Evolutionary conservation across 208 protist genomes (phyloP), one percentile per base, ranked within the genome.

Genomic region (Leishmania aethiopica): DNA sequence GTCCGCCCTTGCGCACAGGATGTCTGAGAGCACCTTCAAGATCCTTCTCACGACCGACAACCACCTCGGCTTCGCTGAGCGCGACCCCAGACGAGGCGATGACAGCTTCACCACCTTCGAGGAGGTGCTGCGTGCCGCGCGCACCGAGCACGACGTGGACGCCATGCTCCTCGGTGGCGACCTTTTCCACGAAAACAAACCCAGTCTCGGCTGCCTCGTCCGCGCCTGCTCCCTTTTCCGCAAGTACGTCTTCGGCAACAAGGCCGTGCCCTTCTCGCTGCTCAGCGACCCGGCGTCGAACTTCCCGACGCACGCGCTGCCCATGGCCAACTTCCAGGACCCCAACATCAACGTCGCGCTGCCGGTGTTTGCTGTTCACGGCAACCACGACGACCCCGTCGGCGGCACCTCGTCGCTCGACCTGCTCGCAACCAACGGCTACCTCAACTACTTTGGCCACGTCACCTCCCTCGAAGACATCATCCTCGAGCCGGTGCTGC

Each of bases 401-500:
- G 99, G 99, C 7, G 98, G 98, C 73, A 92, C 92, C 79, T 96
- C 93, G 51, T 87, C 99, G 28, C 80, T 99, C 6, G 99, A 99
- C 88, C 77, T 99, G 2, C 88, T 99, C 32, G 88, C 94, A 40
- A 93, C 93, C 11, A 92, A 88, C 45, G 97, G 98, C 60, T 91
- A 99, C 53, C 85, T 99, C 32, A 99, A 99, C 85, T 99, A 99
- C 89, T 99, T 99, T 94, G 99, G 99, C 55, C 98, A 99, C 70
- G 88, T 89, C 17, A 72, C 94, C 8, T 96, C 92, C 19, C 83
- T 99, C 0, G 98, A 99, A 74, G 91, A 99, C 47, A 98, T 99
- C 82, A 86, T 94, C 11, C 86, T 99, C 22, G 91, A 97, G 69
- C 99, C 98, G 1, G 83, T 99, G 19, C 72, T 99, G 67, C 75